Percentiles rank a stretch among this genome's conserved stretches.
phyloP scores from a whole-genome alignment of 257 asterid species.

The Asclepias syriaca region DNA sequence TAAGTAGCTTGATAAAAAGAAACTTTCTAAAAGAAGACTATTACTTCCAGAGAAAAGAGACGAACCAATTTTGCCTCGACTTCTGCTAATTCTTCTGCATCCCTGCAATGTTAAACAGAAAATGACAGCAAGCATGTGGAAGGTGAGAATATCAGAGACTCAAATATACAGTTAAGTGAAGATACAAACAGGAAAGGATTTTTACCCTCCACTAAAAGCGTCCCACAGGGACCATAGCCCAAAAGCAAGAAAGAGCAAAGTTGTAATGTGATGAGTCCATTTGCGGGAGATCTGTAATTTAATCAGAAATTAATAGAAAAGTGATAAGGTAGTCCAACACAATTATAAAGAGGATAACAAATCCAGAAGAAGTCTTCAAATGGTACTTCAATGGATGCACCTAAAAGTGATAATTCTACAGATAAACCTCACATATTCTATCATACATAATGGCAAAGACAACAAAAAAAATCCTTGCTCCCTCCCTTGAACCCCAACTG shows the following conservation, averaged over 20 bases:
- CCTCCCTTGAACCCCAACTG: not conserved
- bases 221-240: constrained; percentile 99
- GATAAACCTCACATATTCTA: not conserved
- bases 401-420: not conserved
- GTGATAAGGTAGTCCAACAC: not conserved
- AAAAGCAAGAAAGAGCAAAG: constrained; percentile 74
- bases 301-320: not conserved
- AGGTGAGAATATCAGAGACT: constrained; percentile 3
- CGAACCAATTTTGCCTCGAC: constrained; percentile 91
- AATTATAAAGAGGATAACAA: not conserved
- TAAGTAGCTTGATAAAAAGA: not conserved
- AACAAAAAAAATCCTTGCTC: not conserved
- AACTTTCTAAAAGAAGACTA: not conserved
- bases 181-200: constrained; percentile 13
- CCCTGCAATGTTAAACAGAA: constrained; percentile 43
- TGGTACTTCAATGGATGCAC: not conserved
- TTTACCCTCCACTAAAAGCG: constrained; percentile 80
- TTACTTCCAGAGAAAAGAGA: constrained; percentile 7
- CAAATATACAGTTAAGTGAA: constrained; percentile 6
- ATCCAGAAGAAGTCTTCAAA: not conserved
- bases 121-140: constrained; percentile 6
- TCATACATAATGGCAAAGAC: not conserved
- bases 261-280: constrained; percentile 96
- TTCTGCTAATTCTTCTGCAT: constrained; percentile 74
- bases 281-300: constrained; percentile 71